Percentiles rank a stretch among this genome's conserved stretches.
Evolutionary conservation across 176 grass and related monocot species (phyloP).

Genomic region (Rhynchospora tenuis): DNA sequence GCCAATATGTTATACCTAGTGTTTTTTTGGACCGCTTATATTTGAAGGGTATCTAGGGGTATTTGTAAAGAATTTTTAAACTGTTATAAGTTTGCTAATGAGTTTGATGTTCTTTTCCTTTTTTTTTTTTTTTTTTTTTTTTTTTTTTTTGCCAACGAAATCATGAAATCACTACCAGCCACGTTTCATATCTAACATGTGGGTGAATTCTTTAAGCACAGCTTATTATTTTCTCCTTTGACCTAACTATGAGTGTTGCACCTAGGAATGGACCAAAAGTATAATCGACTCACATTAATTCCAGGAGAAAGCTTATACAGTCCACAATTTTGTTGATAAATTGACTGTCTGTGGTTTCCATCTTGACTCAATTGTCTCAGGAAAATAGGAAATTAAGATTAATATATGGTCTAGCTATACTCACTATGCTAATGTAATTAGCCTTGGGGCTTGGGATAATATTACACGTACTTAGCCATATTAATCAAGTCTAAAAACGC

Average conservation of each 20-base stretch:
- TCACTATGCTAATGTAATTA: too few species aligned
- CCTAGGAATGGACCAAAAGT: not conserved
- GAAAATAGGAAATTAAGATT: too few species aligned
- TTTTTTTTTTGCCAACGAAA: too few species aligned
- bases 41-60: too few species aligned
- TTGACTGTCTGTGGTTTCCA: not conserved
- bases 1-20: too few species aligned
- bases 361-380: not conserved
- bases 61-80: not conserved
- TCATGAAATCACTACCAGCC: too few species aligned
- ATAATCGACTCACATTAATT: not conserved
- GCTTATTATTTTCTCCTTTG: not conserved
- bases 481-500: too few species aligned
- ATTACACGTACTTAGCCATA: too few species aligned
- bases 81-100: not conserved
- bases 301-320: not conserved
- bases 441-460: too few species aligned
- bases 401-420: too few species aligned
- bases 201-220: not conserved
- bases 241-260: not conserved
- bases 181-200: not conserved
- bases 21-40: too few species aligned
- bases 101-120: not conserved
- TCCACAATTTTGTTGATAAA: not conserved
- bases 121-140: too few species aligned